phyloP scores from a whole-genome alignment of 768 basidiomycete genomes.

The Boletus huronensis region DNA sequence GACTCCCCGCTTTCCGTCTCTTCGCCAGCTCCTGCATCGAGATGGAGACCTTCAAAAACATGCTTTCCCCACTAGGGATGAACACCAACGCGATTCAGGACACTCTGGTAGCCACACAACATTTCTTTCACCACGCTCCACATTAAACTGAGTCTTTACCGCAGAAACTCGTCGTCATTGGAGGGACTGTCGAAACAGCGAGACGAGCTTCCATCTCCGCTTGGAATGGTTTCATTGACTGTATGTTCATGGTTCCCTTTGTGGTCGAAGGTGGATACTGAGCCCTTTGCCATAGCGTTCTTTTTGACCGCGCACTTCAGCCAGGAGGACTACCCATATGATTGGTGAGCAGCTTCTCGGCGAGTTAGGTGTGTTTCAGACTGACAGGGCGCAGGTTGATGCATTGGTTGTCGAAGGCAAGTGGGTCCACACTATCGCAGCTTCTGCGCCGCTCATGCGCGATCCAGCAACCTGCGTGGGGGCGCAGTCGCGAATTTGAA shows the following conservation, averaged over 20 bases:
- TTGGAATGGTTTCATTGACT: constrained; percentile 89
- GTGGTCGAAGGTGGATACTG: background rate
- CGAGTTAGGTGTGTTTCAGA: background rate
- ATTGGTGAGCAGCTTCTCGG: constrained; percentile 52
- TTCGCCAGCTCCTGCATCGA: constrained; percentile 27
- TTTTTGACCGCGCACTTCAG: constrained; percentile 88
- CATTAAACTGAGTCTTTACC: background rate
- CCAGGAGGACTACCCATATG: constrained; percentile 84
- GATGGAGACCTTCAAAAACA: constrained; percentile 71
- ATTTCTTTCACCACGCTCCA: background rate
- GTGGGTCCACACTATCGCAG: constrained; percentile 7
- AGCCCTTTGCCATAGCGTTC: constrained; percentile 51
- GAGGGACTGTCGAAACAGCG: constrained; percentile 85
- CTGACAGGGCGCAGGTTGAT: constrained; percentile 55
- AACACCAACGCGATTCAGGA: constrained; percentile 72
- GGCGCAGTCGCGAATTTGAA: constrained; percentile 83
- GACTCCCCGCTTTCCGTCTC: constrained; percentile 33
- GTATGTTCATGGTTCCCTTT: constrained; percentile 34
- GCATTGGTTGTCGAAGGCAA: constrained; percentile 84
- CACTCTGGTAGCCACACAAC: constrained; percentile 54
- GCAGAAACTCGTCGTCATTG: constrained; percentile 87
- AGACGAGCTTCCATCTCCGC: constrained; percentile 77
- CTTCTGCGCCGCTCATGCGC: constrained; percentile 15
- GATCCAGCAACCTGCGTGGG: constrained; percentile 84
- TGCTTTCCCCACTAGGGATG: constrained; percentile 69